A percentile compares a stretch with the other conserved stretches of the same genome.
phyloP scores from a whole-genome alignment of 1,139 yeast species.

The Suhomyces taliae region DNA sequence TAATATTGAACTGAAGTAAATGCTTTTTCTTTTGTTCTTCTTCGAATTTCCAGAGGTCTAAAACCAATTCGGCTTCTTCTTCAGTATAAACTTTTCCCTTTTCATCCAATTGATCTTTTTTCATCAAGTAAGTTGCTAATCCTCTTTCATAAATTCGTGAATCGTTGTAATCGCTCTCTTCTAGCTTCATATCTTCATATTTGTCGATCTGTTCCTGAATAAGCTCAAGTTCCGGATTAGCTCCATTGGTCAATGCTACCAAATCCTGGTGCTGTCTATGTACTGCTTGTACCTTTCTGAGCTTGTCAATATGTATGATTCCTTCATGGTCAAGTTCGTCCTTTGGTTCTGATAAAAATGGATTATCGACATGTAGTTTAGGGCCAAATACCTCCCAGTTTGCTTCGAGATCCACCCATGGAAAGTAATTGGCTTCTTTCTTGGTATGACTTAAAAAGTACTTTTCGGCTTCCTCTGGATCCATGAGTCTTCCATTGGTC shows the following conservation, averaged over 20 bases:
- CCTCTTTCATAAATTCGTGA: constrained; percentile 26
- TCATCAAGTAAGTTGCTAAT: constrained; percentile 14
- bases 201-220: constrained; percentile 13
- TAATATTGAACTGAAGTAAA: neutral
- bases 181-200: constrained; percentile 16
- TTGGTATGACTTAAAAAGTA: constrained; percentile 10
- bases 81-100: constrained; percentile 8
- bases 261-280: constrained; percentile 2
- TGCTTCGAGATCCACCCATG: constrained; percentile 7
- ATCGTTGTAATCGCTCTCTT: constrained; percentile 18
- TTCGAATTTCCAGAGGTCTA: constrained; percentile 14
- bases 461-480: constrained; percentile 6
- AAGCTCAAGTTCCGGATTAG: constrained; percentile 7
- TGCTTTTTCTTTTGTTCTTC: constrained; percentile 4
- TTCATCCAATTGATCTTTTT: constrained; percentile 5
- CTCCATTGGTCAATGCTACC: constrained; percentile 2
- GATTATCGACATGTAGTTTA: constrained; percentile 7
- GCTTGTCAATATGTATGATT: constrained; percentile 2
- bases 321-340: constrained; percentile 4
- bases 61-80: constrained; percentile 14
- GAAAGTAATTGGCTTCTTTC: neutral
- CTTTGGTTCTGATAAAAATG: constrained; percentile 4
- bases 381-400: constrained; percentile 7
- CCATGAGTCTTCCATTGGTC: constrained; percentile 12
- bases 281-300: neutral